Evolutionary conservation across 768 basidiomycete species (phyloP).

Genomic region (Saitozyma podzolica): DNA sequence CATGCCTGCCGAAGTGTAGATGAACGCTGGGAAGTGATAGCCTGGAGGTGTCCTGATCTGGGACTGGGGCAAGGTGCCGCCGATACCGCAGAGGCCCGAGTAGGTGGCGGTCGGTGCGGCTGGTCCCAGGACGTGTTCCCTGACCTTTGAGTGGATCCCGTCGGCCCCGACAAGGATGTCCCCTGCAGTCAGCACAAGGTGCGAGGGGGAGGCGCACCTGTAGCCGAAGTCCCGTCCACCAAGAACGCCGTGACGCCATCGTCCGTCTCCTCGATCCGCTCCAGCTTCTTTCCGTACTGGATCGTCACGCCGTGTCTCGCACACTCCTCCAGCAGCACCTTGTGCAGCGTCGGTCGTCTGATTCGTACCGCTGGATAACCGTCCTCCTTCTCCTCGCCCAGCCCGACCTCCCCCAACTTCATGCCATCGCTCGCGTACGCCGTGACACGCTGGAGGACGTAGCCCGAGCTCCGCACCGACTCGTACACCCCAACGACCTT

Average conservation of each 20-base stretch:
- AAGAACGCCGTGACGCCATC: conserved; percentile 22
- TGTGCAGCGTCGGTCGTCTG: conserved; percentile 19
- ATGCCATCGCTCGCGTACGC: conserved; percentile 18
- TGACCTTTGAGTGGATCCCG: conserved; percentile 36
- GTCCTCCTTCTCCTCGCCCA: conserved; percentile 3
- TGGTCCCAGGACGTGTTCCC: conserved; percentile 32
- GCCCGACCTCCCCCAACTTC: conserved; percentile 1
- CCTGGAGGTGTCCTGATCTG: neutral
- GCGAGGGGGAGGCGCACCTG: neutral
- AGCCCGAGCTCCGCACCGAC: conserved; percentile 13
- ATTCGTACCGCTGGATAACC: conserved; percentile 24
- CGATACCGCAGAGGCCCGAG: conserved; percentile 9
- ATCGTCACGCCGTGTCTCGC: conserved; percentile 12
- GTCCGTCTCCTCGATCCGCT: conserved; percentile 20
- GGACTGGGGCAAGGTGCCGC: conserved; percentile 2
- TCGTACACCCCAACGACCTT: conserved; percentile 18
- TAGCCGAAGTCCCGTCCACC: conserved; percentile 19
- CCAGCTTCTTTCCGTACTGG: conserved; percentile 12
- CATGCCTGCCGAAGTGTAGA: conserved; percentile 24
- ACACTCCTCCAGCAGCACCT: conserved; percentile 20
- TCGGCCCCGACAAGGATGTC: conserved; percentile 26
- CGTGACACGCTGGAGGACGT: conserved; percentile 7
- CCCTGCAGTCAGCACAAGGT: neutral
- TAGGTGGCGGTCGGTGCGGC: conserved; percentile 12
- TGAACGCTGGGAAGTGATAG: conserved; percentile 24